Evolutionary conservation across 331 rosid species (phyloP), one percentile per base, ranked within the genome.

Genomic region (Ulmus americana): DNA sequence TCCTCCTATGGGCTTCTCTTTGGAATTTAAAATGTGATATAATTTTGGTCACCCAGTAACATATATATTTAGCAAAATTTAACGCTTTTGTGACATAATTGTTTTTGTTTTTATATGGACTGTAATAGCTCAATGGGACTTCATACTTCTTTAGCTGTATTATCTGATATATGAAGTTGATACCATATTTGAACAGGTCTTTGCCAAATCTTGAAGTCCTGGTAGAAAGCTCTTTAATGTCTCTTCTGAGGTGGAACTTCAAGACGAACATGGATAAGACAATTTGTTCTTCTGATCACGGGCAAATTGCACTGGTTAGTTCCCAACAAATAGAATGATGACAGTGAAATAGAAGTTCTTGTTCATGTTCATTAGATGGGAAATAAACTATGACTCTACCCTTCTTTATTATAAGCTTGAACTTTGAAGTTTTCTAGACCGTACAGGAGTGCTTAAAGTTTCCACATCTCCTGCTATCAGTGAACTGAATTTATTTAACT

Each of bases 221-320:
- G 66, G 82, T 80, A 76, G 91, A 86, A 49, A 81, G 71, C 61
- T 83, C 95, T 58, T 69, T 91, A 69, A 62, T 42, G 79, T 75
- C 91, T 40, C 65, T 84, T 65, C 77, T 91, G 46, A 81, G 97
- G 75, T 91, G 97, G 97, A 84, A 74, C 89, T 74, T 79, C 73
- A 75, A 79, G 78, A 61, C 74, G 43, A 64, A 79, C 65, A 84
- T 82, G 95, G 84, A 82, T 69, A 86, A 81, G 81, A 82, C 79
- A 73, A 76, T 86, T 47, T 84, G 88, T 69, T 91, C 95, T 65
- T 82, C 95, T 45, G 52, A 83, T 73, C 53, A 65, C 44, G 97
- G 96, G 65, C 83, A 88, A 82, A 82, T 88, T 63, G 71, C 83
- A 71, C 85, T 91, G 96, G 97, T 89, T 47, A 58, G 88, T 70